These are phyloP conservation scores for Trifolium repens DNA, from an alignment of 306 rosid species.

Conservation along the genomic window DNA sequence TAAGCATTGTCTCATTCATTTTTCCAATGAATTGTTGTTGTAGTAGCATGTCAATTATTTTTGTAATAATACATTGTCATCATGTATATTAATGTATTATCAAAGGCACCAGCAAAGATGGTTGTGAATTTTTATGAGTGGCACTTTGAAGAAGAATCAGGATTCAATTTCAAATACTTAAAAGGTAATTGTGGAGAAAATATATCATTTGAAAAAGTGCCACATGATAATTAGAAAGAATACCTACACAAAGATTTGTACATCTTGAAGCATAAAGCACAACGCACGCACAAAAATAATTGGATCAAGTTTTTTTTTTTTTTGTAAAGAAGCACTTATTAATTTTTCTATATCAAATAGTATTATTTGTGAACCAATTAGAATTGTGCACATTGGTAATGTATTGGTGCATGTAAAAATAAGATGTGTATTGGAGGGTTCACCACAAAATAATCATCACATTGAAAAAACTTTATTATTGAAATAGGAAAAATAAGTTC, in stretches of 20 bases:
- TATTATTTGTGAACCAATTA: too few relatives aligned
- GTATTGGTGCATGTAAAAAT: too few relatives aligned
- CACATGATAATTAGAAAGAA: background rate
- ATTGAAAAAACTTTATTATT: too few relatives aligned
- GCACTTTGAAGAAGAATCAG: background rate
- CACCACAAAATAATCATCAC: too few relatives aligned
- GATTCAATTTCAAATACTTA: background rate
- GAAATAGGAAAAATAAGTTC: too few relatives aligned
- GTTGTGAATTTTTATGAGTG: background rate
- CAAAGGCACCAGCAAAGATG: background rate
- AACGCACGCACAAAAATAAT: background rate
- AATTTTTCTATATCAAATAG: too few relatives aligned
- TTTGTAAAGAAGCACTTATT: too few relatives aligned
- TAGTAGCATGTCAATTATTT: slow-evolving; percentile 14
- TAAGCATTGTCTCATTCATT: slow-evolving; percentile 32
- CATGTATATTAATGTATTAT: slow-evolving; percentile 4
- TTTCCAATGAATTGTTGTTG: slow-evolving; percentile 32
- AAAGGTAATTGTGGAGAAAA: background rate
- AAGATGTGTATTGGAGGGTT: too few relatives aligned
- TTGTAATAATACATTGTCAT: background rate
- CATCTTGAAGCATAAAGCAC: background rate
- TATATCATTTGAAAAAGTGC: background rate
- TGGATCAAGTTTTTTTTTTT: background rate
- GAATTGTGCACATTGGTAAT: too few relatives aligned
- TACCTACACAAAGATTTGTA: background rate